These are phyloP conservation scores for Capsicum baccatum DNA, from an alignment of 257 asterid species.

Conservation along the genomic window DNA sequence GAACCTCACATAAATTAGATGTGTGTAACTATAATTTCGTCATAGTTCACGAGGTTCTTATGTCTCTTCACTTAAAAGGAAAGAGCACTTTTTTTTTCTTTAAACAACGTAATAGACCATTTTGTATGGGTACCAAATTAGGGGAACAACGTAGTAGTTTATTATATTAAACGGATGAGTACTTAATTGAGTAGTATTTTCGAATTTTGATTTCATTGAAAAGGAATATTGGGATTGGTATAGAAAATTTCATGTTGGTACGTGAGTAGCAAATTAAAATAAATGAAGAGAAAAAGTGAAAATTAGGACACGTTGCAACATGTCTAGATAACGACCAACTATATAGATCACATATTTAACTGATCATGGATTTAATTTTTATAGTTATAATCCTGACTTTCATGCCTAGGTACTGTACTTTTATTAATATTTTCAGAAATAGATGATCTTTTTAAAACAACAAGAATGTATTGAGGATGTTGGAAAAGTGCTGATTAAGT, in stretches of 20 bases:
- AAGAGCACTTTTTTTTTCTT: neutral
- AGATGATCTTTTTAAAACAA: neutral
- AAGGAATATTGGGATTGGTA: conserved; percentile 26
- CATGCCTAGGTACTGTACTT: conserved; percentile 23
- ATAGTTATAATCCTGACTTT: neutral
- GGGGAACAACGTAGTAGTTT: neutral
- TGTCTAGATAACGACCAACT: conserved; percentile 22
- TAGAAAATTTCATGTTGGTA: conserved; percentile 27
- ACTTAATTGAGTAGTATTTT: neutral
- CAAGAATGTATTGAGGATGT: conserved; percentile 18
- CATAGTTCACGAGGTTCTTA: too few relatives aligned
- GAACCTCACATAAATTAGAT: too few relatives aligned
- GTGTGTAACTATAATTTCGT: too few relatives aligned
- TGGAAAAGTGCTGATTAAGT: conserved; percentile 19
- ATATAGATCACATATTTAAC: neutral
- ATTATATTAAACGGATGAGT: neutral
- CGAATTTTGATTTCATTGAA: neutral
- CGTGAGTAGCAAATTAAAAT: conserved; percentile 17
- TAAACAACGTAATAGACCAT: neutral
- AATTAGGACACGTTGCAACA: conserved; percentile 27
- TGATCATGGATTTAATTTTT: neutral
- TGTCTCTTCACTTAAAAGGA: too few relatives aligned
- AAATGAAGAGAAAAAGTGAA: neutral
- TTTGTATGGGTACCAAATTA: neutral
- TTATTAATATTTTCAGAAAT: neutral